Evolutionary conservation across 2,329 filamentous ascomycete species (phyloP).

Genomic region (Blumeriella jaapii): DNA sequence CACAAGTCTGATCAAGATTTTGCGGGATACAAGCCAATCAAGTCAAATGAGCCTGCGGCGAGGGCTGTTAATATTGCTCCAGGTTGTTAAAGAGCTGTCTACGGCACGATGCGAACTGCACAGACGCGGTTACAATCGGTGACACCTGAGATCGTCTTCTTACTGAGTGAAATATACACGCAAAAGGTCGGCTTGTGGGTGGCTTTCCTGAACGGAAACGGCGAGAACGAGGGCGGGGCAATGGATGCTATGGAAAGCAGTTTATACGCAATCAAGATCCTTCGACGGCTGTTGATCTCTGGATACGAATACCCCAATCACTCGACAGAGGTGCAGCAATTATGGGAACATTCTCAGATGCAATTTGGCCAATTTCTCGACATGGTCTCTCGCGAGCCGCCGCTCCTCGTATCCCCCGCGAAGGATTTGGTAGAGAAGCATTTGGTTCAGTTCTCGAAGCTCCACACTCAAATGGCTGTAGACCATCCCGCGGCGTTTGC

Average conservation of each 20-base stretch:
- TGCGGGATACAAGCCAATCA: slow-evolving; percentile 46
- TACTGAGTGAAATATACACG: slow-evolving; percentile 69
- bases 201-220: slow-evolving; percentile 43
- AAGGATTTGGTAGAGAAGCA: slow-evolving; percentile 68
- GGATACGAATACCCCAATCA: slow-evolving; percentile 78
- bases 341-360: slow-evolving; percentile 69
- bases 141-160: slow-evolving; percentile 72
- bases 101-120: slow-evolving; percentile 67
- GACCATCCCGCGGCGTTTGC: slow-evolving; percentile 74
- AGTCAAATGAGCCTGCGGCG: slow-evolving; percentile 59
- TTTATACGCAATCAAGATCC: slow-evolving; percentile 63
- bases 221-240: slow-evolving; percentile 45
- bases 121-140: slow-evolving; percentile 66
- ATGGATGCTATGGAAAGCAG: slow-evolving; percentile 63
- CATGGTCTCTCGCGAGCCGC: slow-evolving; percentile 46
- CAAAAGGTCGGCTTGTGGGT: slow-evolving; percentile 62
- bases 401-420: slow-evolving; percentile 38
- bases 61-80: slow-evolving; percentile 64
- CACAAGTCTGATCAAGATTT: slow-evolving; percentile 46
- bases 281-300: slow-evolving; percentile 66
- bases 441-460: slow-evolving; percentile 78
- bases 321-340: slow-evolving; percentile 61
- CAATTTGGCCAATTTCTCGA: slow-evolving; percentile 69
- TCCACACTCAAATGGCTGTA: slow-evolving; percentile 78
- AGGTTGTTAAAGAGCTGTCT: slow-evolving; percentile 82